Conservation (phyloP, 2,329 filamentous ascomycete species). For the Colletotrichum sojae region DNA sequence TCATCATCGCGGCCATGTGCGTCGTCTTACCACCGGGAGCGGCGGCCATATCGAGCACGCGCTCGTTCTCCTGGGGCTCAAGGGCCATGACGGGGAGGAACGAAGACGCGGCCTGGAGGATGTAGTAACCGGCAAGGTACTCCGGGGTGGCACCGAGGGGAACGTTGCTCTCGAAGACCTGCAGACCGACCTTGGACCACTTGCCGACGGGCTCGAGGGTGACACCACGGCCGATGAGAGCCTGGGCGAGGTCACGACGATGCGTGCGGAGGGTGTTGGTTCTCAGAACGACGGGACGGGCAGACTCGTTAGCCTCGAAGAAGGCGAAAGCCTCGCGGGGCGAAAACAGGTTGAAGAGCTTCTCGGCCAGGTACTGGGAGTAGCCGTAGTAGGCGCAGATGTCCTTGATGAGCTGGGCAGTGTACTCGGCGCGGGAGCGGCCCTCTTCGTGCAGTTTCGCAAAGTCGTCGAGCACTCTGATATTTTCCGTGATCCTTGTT, state of each 20-base stretch:
- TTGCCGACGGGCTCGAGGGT: slow-evolving; percentile 97
- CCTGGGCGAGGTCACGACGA: slow-evolving; percentile 86
- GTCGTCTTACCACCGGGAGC: slow-evolving; percentile 97
- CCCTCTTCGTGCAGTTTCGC: slow-evolving; percentile 83
- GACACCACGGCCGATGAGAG: slow-evolving; percentile 95
- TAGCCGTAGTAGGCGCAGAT: slow-evolving; percentile 98
- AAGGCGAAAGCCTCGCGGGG: slow-evolving; percentile 96
- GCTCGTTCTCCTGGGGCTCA: slow-evolving; percentile 90
- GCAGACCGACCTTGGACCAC: slow-evolving; percentile 97
- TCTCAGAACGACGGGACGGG: slow-evolving; percentile 93
- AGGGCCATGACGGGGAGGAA: slow-evolving; percentile 99
- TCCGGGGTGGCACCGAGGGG: slow-evolving; percentile 96
- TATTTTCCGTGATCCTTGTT: slow-evolving; percentile 90
- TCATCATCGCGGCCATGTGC: slow-evolving; percentile 96
- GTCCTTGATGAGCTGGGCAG: slow-evolving; percentile 87
- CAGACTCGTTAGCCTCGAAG: slow-evolving; percentile 98
- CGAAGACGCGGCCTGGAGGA: slow-evolving; percentile 94
- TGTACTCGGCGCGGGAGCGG: slow-evolving; percentile 90
- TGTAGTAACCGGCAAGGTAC: slow-evolving; percentile 97
- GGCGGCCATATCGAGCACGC: slow-evolving; percentile 91
- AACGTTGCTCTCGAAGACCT: slow-evolving; percentile 90
- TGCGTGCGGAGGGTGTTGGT: slow-evolving; percentile 92
- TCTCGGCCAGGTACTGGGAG: slow-evolving; percentile 93
- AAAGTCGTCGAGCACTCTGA: slow-evolving; percentile 92
- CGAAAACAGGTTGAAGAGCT: slow-evolving; percentile 92